Percentiles rank a stretch among this genome's conserved stretches.
phyloP scores from a whole-genome alignment of 257 asterid species.

The Solanum chmielewskii region DNA sequence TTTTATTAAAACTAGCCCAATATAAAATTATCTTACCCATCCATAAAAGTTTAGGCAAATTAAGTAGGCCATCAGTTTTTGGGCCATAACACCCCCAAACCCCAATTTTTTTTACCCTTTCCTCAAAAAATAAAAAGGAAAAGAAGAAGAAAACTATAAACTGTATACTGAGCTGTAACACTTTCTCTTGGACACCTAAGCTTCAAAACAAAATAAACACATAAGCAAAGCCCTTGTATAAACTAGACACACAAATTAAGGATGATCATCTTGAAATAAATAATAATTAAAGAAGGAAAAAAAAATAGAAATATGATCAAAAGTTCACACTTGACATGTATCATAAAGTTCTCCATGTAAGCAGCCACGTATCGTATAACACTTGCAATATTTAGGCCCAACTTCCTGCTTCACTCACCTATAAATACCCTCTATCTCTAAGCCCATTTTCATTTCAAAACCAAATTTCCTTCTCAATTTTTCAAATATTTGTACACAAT shows the following conservation, averaged over 20 bases:
- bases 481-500: not conserved
- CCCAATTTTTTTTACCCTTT: not conserved
- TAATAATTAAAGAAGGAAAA: not conserved
- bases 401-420: not conserved
- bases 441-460: not conserved
- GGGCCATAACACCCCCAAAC: not conserved
- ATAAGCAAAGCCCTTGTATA: not conserved
- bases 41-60: not conserved
- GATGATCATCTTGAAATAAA: not conserved
- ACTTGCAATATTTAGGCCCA: not conserved
- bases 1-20: too few species aligned
- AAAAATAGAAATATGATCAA: slow-evolving; percentile 1
- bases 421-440: not conserved
- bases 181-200: not conserved
- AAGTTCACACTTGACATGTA: slow-evolving; percentile 37
- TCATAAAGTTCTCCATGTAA: slow-evolving; percentile 13
- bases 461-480: not conserved
- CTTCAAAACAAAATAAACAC: not conserved
- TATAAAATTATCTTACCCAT: too few species aligned
- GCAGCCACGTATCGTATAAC: slow-evolving; percentile 29
- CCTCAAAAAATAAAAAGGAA: not conserved
- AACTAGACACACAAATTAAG: not conserved
- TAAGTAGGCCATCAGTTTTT: not conserved
- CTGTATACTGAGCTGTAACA: not conserved
- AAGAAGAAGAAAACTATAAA: not conserved